Conservation (phyloP, 768 basidiomycete species). For the Boletus coccyginus region DNA sequence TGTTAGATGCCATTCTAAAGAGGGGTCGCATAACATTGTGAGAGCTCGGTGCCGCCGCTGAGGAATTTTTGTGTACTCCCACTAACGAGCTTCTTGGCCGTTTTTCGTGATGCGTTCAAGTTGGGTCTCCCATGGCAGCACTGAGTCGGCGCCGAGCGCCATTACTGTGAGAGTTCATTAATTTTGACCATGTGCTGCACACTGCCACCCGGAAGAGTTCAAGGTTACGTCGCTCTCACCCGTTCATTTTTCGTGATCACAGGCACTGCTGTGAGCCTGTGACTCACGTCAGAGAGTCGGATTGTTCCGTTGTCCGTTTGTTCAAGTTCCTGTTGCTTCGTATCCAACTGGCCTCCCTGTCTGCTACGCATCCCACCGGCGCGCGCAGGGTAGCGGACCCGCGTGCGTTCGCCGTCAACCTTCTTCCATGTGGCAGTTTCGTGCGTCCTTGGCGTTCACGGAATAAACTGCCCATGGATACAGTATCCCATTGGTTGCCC, state of each 20-base stretch:
- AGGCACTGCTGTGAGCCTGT: no score
- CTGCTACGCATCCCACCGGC: neutral
- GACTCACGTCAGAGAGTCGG: neutral
- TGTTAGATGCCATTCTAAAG: neutral
- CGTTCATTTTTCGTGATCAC: neutral
- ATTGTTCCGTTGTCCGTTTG: slow-evolving; percentile 12
- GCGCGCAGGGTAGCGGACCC: neutral
- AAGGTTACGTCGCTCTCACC: neutral
- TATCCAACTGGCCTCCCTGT: neutral
- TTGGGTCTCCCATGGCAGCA: neutral
- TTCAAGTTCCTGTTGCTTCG: slow-evolving; percentile 2
- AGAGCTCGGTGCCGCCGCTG: neutral
- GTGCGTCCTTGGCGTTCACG: neutral
- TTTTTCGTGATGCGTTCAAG: neutral
- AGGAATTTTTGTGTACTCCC: neutral
- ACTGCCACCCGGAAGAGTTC: neutral
- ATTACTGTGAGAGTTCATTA: neutral
- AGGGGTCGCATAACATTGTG: neutral
- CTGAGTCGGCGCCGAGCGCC: neutral
- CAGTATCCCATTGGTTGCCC: neutral
- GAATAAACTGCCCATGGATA: slow-evolving; percentile 1
- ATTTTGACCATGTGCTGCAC: neutral
- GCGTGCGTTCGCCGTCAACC: neutral
- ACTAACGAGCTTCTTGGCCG: neutral
- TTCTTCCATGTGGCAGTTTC: neutral